Percentiles rank a stretch among this genome's conserved stretches.
Evolutionary conservation across 2,329 filamentous ascomycete genomes (phyloP).

Genomic region (Ophiocordyceps robertsii): DNA sequence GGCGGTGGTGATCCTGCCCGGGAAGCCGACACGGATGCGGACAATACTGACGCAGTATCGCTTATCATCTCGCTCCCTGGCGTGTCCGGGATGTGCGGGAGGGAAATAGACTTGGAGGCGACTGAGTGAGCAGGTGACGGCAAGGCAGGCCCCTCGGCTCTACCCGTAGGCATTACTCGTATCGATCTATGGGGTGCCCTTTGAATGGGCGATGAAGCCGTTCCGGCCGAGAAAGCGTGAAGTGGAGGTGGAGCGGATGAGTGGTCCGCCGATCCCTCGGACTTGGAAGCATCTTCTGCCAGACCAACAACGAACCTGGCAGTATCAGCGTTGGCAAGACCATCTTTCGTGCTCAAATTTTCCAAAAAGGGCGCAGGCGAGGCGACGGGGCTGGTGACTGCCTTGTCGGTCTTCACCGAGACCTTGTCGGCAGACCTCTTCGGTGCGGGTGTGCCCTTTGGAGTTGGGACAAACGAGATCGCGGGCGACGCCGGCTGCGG

Average conservation of each 20-base stretch:
- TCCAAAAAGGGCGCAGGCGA: background rate
- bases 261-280: slow-evolving; percentile 6
- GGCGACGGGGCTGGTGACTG: background rate
- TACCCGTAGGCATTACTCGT: slow-evolving; percentile 46
- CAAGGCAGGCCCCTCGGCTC: slow-evolving; percentile 37
- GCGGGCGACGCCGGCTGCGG: slow-evolving; percentile 16
- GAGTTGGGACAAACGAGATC: slow-evolving; percentile 19
- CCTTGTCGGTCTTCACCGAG: slow-evolving; percentile 11
- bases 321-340: background rate
- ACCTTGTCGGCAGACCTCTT: slow-evolving; percentile 19
- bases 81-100: slow-evolving; percentile 48
- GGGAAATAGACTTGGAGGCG: slow-evolving; percentile 16
- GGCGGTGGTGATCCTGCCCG: slow-evolving; percentile 60
- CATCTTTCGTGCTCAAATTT: background rate
- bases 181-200: slow-evolving; percentile 49
- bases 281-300: background rate
- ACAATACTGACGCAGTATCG: slow-evolving; percentile 65
- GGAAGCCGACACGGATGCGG: slow-evolving; percentile 53
- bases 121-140: slow-evolving; percentile 17
- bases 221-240: slow-evolving; percentile 28
- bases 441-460: slow-evolving; percentile 19
- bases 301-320: background rate
- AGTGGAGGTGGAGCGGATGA: slow-evolving; percentile 35
- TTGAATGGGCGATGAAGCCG: slow-evolving; percentile 32
- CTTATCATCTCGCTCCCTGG: slow-evolving; percentile 61